phyloP scores from a whole-genome alignment of 352 stramenopile species.

The Phytophthora ramorum region DNA sequence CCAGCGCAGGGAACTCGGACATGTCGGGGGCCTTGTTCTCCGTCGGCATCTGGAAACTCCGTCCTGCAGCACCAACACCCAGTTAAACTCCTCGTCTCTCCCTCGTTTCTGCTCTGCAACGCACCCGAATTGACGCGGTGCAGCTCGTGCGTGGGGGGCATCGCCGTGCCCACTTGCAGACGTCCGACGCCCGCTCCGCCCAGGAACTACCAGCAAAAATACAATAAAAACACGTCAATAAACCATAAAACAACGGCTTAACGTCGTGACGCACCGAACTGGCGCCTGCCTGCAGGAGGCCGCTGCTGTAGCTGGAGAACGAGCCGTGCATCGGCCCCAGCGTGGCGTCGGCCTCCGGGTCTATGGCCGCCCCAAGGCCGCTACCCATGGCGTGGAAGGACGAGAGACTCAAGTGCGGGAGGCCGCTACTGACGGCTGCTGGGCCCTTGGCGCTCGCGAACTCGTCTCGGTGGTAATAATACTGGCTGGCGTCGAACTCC shows the following conservation, averaged over 20 bases:
- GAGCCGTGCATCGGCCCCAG: constrained; percentile 31
- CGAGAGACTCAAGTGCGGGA: constrained; percentile 52
- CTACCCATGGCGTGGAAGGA: constrained; percentile 60
- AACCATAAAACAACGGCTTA: background rate
- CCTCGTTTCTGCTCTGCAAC: constrained; percentile 15
- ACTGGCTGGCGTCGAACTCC: constrained; percentile 89
- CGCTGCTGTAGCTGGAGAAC: constrained; percentile 56
- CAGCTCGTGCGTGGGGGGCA: constrained; percentile 55
- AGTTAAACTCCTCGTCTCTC: constrained; percentile 8
- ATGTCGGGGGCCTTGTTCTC: constrained; percentile 85
- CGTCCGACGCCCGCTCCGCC: constrained; percentile 43
- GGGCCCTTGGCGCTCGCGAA: constrained; percentile 51
- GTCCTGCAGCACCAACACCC: constrained; percentile 44
- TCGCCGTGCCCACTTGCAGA: constrained; percentile 36
- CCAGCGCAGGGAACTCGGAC: constrained; percentile 84
- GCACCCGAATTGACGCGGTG: constrained; percentile 68
- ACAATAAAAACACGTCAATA: constrained; percentile 9
- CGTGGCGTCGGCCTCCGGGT: constrained; percentile 34
- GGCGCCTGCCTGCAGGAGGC: constrained; percentile 44
- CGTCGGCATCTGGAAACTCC: constrained; percentile 51
- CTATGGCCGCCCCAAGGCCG: constrained; percentile 37
- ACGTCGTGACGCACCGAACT: constrained; percentile 46
- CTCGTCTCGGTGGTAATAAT: constrained; percentile 89
- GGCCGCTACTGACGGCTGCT: constrained; percentile 24
- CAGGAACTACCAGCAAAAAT: constrained; percentile 54